Conservation (phyloP, 805 yeast species). For the Candida sanyiensis region DNA sequence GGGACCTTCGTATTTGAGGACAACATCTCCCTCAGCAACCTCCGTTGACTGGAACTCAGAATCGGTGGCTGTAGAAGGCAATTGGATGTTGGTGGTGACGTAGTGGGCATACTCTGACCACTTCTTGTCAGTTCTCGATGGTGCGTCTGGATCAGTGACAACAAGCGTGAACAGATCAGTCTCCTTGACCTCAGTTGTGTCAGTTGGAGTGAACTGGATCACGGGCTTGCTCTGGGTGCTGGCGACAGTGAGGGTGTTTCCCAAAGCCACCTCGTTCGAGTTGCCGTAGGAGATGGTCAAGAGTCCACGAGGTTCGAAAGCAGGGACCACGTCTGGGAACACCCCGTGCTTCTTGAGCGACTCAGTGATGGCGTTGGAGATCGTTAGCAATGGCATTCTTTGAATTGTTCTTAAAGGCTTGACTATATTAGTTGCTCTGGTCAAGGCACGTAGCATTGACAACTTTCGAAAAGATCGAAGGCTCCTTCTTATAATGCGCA, state of each 20-base stretch:
- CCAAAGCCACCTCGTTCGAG: constrained; percentile 63
- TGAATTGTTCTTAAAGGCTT: constrained; percentile 4
- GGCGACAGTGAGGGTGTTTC: constrained; percentile 59
- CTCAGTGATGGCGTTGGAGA: constrained; percentile 29
- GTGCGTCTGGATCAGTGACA: constrained; percentile 93
- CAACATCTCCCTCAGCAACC: constrained; percentile 33
- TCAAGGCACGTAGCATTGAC: constrained; percentile 4
- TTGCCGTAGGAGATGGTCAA: constrained; percentile 60
- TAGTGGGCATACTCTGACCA: constrained; percentile 89
- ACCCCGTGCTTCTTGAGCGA: constrained; percentile 36
- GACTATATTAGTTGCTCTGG: background rate
- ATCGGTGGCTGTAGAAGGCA: constrained; percentile 27
- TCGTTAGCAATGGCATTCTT: constrained; percentile 24
- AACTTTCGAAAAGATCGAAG: background rate
- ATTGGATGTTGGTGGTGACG: constrained; percentile 50
- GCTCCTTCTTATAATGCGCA: background rate
- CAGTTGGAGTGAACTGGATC: constrained; percentile 50
- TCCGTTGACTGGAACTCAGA: constrained; percentile 32
- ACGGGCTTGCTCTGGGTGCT: constrained; percentile 66
- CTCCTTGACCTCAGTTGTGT: constrained; percentile 21
- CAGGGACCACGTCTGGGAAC: constrained; percentile 37
- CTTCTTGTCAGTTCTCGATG: constrained; percentile 70
- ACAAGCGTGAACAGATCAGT: constrained; percentile 65
- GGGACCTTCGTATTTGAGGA: constrained; percentile 69
- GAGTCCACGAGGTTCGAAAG: constrained; percentile 30